Percentiles rank a stretch among this genome's conserved stretches.
Evolutionary conservation across 2,329 filamentous ascomycete genomes (phyloP).

Genomic region (Colletotrichum destructivum): DNA sequence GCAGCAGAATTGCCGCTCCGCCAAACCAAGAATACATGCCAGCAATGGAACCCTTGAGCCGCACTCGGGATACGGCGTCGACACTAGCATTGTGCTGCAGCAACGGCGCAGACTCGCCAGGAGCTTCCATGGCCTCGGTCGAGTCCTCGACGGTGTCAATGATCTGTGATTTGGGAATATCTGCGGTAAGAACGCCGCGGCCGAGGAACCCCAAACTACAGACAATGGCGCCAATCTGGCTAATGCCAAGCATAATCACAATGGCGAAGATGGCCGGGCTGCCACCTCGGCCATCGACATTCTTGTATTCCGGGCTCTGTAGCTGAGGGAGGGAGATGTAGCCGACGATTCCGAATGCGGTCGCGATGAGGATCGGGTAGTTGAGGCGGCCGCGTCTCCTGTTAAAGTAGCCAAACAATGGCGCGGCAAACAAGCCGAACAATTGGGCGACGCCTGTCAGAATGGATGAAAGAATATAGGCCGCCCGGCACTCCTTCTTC

Average conservation of each 20-base stretch:
- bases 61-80: constrained; percentile 63
- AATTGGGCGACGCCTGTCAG: constrained; percentile 92
- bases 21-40: constrained; percentile 95
- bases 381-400: constrained; percentile 78
- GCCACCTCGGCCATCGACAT: constrained; percentile 76
- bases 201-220: constrained; percentile 93
- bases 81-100: constrained; percentile 49
- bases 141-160: constrained; percentile 47
- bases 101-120: constrained; percentile 59
- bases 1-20: constrained; percentile 87
- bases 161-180: constrained; percentile 52
- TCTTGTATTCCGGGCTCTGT: constrained; percentile 79
- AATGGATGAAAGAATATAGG: constrained; percentile 90
- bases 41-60: constrained; percentile 92
- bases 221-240: constrained; percentile 96
- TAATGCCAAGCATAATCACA: constrained; percentile 86
- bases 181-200: constrained; percentile 78
- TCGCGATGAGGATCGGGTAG: constrained; percentile 80
- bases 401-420: constrained; percentile 89
- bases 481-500: constrained; percentile 86
- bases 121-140: constrained; percentile 51
- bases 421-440: constrained; percentile 86
- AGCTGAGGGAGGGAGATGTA: constrained; percentile 85
- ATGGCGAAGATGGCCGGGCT: constrained; percentile 80
- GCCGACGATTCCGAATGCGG: constrained; percentile 81